Evolutionary conservation across 768 basidiomycete genomes (phyloP), one percentile per base, ranked within the genome.

Genomic region (Xerocomellus amylosporus): DNA sequence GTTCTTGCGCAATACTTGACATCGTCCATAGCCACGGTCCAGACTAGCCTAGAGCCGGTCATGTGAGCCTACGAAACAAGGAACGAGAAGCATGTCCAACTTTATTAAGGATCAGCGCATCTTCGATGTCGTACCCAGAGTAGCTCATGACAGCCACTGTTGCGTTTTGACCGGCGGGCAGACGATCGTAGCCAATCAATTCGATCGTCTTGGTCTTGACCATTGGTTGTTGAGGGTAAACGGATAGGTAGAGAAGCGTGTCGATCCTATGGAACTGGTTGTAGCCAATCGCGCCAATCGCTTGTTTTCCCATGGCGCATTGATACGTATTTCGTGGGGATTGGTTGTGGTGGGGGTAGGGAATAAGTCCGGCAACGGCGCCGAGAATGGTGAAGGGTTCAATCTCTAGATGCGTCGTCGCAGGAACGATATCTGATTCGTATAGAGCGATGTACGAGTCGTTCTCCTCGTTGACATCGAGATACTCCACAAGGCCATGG

Each of bases 271-370:
- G 93, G 60, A 98, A 84, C 71, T 99, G 97, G 70, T 98, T 99
- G 74, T 95, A 97, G 0, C 87, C 96, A 57, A 99, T 99, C 13
- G 95, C 95, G 20, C 97, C 97, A 59, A 99, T 99, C 2, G 97
- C 96, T 77, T 99, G 97, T 76, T 99, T 99, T 51, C 97, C 96
- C 96, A 99, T 99, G 51, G 96, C 96, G 66, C 96, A 99, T 76
- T 99, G 96, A 70, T 99, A 99, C 10, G 97, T 99, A 66, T 99
- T 99, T 51, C 97, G 88, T 3, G 97, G 97, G 5, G 97, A 98
- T 67, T 99, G 97, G 66, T 99, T 99, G 71, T 99, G 97, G 69
- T 99, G 97, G 2, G 97, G 97, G 68, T 99, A 99, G 13, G 97
- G 97, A 66, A 99, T 99, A 26, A 99, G 83, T 43, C 97, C 97